Percentiles rank a stretch among this genome's conserved stretches.
phyloP scores from a whole-genome alignment of 2,329 filamentous ascomycete genomes.

The Colletotrichum neosansevieriae region DNA sequence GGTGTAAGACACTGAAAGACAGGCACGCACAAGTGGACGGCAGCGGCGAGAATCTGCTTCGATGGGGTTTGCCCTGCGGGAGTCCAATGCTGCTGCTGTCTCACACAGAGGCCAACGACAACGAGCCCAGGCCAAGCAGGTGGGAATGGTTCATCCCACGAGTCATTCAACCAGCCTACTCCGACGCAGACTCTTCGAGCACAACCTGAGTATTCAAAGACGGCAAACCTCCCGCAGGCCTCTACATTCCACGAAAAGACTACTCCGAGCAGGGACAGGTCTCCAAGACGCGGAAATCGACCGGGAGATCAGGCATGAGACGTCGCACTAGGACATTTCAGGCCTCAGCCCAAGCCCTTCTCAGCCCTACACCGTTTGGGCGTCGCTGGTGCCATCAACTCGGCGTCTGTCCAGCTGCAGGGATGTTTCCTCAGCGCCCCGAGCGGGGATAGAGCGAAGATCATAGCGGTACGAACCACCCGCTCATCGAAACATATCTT shows the following conservation, averaged over 20 bases:
- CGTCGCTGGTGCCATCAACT: constrained; percentile 32
- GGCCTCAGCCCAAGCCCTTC: constrained; percentile 19
- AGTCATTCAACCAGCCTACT: constrained; percentile 14
- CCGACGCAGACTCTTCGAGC: too few species aligned
- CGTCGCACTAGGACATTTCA: constrained; percentile 13
- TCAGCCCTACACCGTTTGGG: constrained; percentile 39
- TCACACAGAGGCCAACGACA: background rate
- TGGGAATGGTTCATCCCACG: background rate
- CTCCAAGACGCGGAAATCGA: too few species aligned
- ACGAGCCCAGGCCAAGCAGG: too few species aligned
- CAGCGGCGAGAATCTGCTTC: constrained; percentile 8
- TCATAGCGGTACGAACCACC: constrained; percentile 25
- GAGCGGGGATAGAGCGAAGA: constrained; percentile 24
- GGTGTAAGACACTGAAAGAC: background rate
- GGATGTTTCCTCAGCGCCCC: constrained; percentile 15
- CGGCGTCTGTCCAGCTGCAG: constrained; percentile 18
- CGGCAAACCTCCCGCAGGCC: too few species aligned
- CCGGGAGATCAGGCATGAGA: background rate
- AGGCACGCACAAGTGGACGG: background rate
- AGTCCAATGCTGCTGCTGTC: background rate
- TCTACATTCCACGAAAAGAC: too few species aligned
- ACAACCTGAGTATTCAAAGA: too few species aligned
- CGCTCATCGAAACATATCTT: constrained; percentile 4
- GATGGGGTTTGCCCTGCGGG: constrained; percentile 18
- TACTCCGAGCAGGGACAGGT: too few species aligned